A percentile compares a stretch with the other conserved stretches of the same genome.
phyloP scores from a whole-genome alignment of 2,329 filamentous ascomycete species.

The Fusarium sp. region DNA sequence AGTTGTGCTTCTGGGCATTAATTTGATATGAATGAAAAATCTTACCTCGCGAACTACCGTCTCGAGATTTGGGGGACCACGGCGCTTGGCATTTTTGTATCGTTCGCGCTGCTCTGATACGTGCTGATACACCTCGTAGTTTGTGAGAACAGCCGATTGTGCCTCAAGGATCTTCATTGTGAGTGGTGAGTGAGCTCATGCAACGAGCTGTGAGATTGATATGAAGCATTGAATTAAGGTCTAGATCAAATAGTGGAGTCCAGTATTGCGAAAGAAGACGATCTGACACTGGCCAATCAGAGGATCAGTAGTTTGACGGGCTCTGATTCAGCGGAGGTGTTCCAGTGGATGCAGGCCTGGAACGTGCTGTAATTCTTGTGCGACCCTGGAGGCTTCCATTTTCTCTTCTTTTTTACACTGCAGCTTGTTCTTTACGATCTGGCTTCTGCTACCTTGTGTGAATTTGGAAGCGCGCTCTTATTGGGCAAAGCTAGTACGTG shows the following conservation, averaged over 20 bases:
- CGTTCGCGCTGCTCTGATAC: conserved; percentile 64
- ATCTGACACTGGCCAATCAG: conserved; percentile 15
- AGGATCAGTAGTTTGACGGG: background rate
- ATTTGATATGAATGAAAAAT: conserved; percentile 1
- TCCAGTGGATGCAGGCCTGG: background rate
- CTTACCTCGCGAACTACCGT: conserved; percentile 72
- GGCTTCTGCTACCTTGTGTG: conserved; percentile 5
- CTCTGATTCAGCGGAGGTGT: background rate
- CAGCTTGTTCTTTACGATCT: background rate
- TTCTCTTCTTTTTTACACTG: background rate
- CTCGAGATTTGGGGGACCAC: conserved; percentile 66
- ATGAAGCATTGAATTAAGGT: conserved; percentile 1
- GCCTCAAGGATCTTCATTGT: conserved; percentile 77
- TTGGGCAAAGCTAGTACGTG: conserved; percentile 1
- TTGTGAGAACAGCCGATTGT: conserved; percentile 75
- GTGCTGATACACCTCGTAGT: conserved; percentile 77
- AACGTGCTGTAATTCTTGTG: background rate
- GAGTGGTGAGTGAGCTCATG: background rate
- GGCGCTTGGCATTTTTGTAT: conserved; percentile 61
- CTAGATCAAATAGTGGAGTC: conserved; percentile 23
- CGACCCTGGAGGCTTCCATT: conserved; percentile 1
- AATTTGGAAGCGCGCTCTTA: background rate
- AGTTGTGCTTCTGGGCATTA: background rate
- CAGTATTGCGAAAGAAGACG: background rate
- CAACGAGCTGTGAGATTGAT: background rate